A percentile compares a stretch with the other conserved stretches of the same genome.
Evolutionary conservation across 1,284 basidiomycete species (phyloP).

Genomic region (Inonotus obliquus): DNA sequence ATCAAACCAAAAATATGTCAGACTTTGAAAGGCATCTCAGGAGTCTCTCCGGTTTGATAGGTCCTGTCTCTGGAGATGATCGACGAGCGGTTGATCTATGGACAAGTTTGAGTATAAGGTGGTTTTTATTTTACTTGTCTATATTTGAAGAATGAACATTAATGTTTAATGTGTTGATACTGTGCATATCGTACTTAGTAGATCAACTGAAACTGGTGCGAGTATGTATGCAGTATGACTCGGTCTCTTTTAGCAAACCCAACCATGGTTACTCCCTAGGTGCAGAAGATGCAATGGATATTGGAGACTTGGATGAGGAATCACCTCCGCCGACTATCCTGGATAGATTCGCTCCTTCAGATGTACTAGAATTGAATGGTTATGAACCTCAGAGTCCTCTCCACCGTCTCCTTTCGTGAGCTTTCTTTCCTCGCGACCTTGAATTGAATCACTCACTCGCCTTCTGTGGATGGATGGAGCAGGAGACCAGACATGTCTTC

Average conservation of each 20-base stretch:
- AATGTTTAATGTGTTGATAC: not conserved
- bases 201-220: not conserved
- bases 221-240: not conserved
- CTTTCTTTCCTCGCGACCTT: conserved; percentile 18
- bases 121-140: not conserved
- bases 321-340: conserved; percentile 28
- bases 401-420: conserved; percentile 31
- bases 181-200: not conserved
- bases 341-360: conserved; percentile 14
- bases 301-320: conserved; percentile 17
- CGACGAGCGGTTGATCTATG: conserved; percentile 33
- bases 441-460: not conserved
- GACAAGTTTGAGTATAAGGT: conserved; percentile 27
- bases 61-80: conserved; percentile 29
- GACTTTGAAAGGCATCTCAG: conserved; percentile 28
- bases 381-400: conserved; percentile 12
- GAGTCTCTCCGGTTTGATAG: conserved; percentile 26
- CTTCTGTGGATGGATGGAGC: conserved; percentile 6
- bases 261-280: not conserved
- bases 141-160: not conserved
- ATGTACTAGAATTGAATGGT: conserved; percentile 3
- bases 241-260: not conserved
- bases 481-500: conserved; percentile 32
- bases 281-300: conserved; percentile 1
- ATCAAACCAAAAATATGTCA: conserved; percentile 18